Percentiles rank a stretch among this genome's conserved stretches.
Evolutionary conservation across 257 asterid species (phyloP).

Genomic region (Salvia miltiorrhiza): DNA sequence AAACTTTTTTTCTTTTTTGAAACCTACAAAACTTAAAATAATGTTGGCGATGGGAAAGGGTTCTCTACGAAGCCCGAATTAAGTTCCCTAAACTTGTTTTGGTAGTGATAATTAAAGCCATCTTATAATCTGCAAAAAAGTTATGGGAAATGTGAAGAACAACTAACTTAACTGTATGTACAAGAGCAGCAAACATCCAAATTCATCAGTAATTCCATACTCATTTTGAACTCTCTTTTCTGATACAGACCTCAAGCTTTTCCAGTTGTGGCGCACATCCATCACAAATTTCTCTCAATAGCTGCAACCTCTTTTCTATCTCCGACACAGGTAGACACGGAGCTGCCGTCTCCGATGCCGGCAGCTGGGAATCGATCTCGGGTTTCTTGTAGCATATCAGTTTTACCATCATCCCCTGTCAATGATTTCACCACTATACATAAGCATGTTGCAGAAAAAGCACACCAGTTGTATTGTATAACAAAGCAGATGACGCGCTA

Average conservation of each 20-base stretch:
- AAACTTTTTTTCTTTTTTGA: too few species aligned
- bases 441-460: not conserved
- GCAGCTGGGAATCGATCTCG: not conserved
- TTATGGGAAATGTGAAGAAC: too few species aligned
- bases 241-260: slow-evolving; percentile 45
- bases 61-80: too few species aligned
- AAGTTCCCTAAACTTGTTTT: too few species aligned
- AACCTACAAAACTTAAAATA: too few species aligned
- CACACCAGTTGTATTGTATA: not conserved
- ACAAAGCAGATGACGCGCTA: too few species aligned
- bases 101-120: too few species aligned
- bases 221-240: not conserved
- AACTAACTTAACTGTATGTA: too few species aligned
- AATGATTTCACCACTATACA: slow-evolving; percentile 4
- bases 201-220: not conserved
- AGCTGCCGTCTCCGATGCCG: slow-evolving; percentile 12
- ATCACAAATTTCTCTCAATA: slow-evolving; percentile 58
- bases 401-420: slow-evolving; percentile 73
- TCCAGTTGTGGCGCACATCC: slow-evolving; percentile 46
- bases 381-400: slow-evolving; percentile 46
- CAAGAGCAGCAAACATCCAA: slow-evolving; percentile 1
- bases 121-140: too few species aligned
- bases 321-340: slow-evolving; percentile 18
- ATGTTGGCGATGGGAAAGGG: too few species aligned
- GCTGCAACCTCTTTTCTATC: slow-evolving; percentile 49